Evolutionary conservation across 2,329 filamentous ascomycete species (phyloP), one percentile per base, ranked within the genome.

Genomic region (Tolypocladium ophioglossoides): DNA sequence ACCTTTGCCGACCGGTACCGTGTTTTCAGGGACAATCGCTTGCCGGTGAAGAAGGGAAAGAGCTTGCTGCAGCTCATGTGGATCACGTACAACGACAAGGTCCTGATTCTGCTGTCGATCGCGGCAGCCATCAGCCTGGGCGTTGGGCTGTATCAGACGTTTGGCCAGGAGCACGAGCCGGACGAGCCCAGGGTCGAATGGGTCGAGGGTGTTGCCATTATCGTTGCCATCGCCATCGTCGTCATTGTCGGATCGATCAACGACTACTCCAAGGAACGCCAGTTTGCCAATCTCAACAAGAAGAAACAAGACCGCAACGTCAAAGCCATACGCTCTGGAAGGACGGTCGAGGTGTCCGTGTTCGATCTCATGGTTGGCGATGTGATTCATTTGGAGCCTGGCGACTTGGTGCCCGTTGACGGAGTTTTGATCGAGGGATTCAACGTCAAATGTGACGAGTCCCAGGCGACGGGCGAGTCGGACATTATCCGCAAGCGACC

Each of bases 11-110:
- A 90, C 61, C 79, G 87, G 55, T 84, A 83, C 63, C 83, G 86
- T 38, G 80, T 90, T 34, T 91, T 81, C 66, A 78, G 76, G 61
- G 85, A 89, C 68, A 91, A 91, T 64, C 75, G 82, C 46, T 72
- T 91, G 38, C 87, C 87, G 0, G 84, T 82, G 62, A 85, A 86
- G 68, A 89, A 90, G 71, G 79, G 85, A 47, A 91, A 90, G 72
- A 85, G 75, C 58, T 77, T 91, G 41, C 73, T 88, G 47, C 74
- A 87, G 64, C 74, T 91, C 44, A 86, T 89, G 70, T 91, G 87
- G 87, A 87, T 91, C 62, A 89, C 87, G 0, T 89, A 89, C 67
- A 89, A 91, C 70, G 87, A 91, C 75, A 91, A 91, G 67, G 85
- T 91, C 4, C 73, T 91, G 48, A 86, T 89, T 55, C 73, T 90